These are phyloP conservation scores for Lanmaoa rubissima DNA, from an alignment of 768 basidiomycete genomes.

Conservation along the genomic window DNA sequence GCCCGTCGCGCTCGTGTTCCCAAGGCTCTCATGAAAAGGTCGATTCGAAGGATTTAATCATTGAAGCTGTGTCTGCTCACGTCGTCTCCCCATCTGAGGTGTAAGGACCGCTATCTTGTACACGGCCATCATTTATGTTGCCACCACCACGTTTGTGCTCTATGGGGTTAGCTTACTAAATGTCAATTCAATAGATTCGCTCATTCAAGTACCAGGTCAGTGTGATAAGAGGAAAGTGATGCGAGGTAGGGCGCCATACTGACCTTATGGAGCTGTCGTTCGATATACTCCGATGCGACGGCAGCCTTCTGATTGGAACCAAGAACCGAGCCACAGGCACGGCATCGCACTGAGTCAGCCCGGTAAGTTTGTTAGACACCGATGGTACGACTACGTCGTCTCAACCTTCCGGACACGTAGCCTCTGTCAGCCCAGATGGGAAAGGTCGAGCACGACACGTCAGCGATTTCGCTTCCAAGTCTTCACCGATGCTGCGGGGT, in stretches of 20 bases:
- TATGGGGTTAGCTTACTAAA: neutral
- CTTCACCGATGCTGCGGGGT: neutral
- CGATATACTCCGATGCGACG: too few species aligned
- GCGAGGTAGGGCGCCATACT: too few species aligned
- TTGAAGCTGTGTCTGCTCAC: too few species aligned
- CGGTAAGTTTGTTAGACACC: slow-evolving; percentile 16
- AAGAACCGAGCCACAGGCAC: slow-evolving; percentile 1
- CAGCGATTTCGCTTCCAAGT: neutral
- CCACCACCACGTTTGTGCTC: neutral
- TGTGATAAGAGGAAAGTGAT: neutral
- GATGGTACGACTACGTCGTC: neutral
- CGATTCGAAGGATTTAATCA: neutral
- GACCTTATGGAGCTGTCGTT: too few species aligned
- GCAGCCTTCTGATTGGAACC: slow-evolving; percentile 8
- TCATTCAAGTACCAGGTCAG: neutral
- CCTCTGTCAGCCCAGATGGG: too few species aligned
- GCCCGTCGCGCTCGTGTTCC: too few species aligned
- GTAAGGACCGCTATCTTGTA: neutral
- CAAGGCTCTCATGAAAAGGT: slow-evolving; percentile 1
- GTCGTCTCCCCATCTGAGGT: neutral
- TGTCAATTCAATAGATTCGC: neutral
- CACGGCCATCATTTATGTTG: neutral
- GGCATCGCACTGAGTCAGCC: slow-evolving; percentile 13
- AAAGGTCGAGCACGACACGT: neutral
- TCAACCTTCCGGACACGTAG: neutral